Evolutionary conservation across 2,329 filamentous ascomycete species (phyloP), one percentile per base, ranked within the genome.

Genomic region (Chrysoporthe puriensis): DNA sequence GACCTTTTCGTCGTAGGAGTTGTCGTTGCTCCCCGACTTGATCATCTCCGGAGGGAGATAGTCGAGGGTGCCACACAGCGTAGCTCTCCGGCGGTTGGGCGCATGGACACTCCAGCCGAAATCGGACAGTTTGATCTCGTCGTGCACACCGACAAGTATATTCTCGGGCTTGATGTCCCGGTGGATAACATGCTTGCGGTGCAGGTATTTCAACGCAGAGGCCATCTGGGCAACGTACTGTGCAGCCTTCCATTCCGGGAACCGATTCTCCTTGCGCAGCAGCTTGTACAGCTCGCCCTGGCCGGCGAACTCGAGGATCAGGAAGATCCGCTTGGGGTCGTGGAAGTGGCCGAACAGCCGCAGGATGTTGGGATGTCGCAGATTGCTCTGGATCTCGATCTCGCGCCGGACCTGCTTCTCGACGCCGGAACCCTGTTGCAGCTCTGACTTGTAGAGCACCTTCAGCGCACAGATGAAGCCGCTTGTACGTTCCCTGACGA

Each of bases 41-140:
- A 98, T 87, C 96, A 99, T 99, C 88, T 99, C 96, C 4, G 96
- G 96, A 3, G 96, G 96, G 18, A 99, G 87, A 79, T 99, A 99
- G 81, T 99, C 96, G 54, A 98, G 88, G 21, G 96, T 99, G 71
- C 96, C 96, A 78, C 96, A 99, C 88, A 98, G 94, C 66, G 96
- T 99, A 76, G 94, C 91, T 70, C 96, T 87, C 73, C 96, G 85
- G 81, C 95, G 96, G 80, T 97, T 97, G 40, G 96, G 96, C 5
- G 96, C 96, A 79, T 99, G 96, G 4, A 98, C 96, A 77, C 92
- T 96, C 96, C 96, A 99, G 62, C 96, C 95, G 76, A 98, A 99
- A 79, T 99, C 96, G 4, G 93, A 96, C 76, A 99, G 94, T 81
- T 99, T 99, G 82, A 99, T 94, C 83, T 99, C 96, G 72, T 94